A percentile compares a stretch with the other conserved stretches of the same genome.
Evolutionary conservation across 1,139 yeast species (phyloP).

Genomic region (Protomyces gravidus): DNA sequence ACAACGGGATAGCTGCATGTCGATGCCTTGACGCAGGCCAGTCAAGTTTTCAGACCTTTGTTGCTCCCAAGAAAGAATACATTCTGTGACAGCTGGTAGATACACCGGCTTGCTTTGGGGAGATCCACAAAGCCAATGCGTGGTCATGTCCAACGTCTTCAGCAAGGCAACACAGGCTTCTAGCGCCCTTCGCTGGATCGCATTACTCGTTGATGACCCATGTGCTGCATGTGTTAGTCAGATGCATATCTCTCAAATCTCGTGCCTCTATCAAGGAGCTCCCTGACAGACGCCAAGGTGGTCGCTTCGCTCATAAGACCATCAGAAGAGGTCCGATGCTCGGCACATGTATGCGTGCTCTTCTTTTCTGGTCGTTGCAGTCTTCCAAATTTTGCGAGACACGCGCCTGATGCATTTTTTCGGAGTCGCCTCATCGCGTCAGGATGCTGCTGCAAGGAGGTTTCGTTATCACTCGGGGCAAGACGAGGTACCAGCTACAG

Average conservation of each 20-base stretch:
- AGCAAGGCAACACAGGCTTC: neutral
- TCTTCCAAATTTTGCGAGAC: too few relatives aligned
- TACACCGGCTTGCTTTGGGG: neutral
- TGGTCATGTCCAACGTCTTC: neutral
- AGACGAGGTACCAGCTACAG: too few relatives aligned
- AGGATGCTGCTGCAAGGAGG: too few relatives aligned
- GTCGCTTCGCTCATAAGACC: neutral
- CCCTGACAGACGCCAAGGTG: neutral
- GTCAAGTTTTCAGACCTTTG: slow-evolving; percentile 29
- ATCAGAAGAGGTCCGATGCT: too few relatives aligned
- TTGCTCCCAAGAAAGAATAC: neutral
- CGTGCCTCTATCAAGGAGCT: neutral
- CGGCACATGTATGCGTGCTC: too few relatives aligned
- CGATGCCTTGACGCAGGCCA: slow-evolving; percentile 34
- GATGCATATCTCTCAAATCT: neutral
- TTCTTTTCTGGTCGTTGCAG: too few relatives aligned
- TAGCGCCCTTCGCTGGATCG: neutral
- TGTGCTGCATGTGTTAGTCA: neutral
- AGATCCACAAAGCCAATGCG: neutral
- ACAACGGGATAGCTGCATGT: slow-evolving; percentile 33
- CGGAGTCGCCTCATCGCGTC: too few relatives aligned
- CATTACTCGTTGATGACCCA: neutral
- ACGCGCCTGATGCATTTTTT: too few relatives aligned
- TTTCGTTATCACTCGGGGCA: too few relatives aligned
- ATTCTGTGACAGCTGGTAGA: neutral